Conservation (phyloP, 2,329 filamentous ascomycete species). For the Cordyceps fumosorosea region DNA sequence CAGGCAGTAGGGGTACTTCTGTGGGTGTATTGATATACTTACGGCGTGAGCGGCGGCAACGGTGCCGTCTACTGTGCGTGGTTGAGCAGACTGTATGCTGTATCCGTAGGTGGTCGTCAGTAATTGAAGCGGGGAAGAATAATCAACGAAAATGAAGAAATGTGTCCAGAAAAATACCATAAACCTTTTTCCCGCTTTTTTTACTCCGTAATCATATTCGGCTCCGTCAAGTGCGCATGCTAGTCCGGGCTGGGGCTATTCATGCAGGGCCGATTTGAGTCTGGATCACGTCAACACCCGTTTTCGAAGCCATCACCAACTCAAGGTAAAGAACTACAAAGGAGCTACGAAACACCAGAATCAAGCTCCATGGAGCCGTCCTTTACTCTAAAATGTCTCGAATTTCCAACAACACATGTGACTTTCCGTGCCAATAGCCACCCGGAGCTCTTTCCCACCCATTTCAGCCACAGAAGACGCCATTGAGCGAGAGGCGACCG, state of each 20-base stretch:
- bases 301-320: conserved; percentile 3
- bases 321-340: background rate
- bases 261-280: background rate
- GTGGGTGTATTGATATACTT: too few relatives aligned
- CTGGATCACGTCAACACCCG: background rate
- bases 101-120: too few relatives aligned
- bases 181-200: too few relatives aligned
- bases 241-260: background rate
- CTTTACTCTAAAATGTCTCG: background rate
- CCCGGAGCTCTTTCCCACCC: background rate
- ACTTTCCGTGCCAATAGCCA: background rate
- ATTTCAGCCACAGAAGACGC: background rate
- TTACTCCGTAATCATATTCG: background rate
- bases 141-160: too few relatives aligned
- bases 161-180: too few relatives aligned
- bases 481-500: background rate
- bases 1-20: too few relatives aligned
- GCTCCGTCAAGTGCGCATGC: background rate
- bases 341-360: background rate
- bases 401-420: background rate
- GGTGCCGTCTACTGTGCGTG: too few relatives aligned
- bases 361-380: too few relatives aligned
- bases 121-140: too few relatives aligned
- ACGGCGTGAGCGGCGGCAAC: too few relatives aligned
- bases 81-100: too few relatives aligned